Evolutionary conservation across 2,329 filamentous ascomycete genomes (phyloP).

Genomic region (Trichoderma oligosporum): DNA sequence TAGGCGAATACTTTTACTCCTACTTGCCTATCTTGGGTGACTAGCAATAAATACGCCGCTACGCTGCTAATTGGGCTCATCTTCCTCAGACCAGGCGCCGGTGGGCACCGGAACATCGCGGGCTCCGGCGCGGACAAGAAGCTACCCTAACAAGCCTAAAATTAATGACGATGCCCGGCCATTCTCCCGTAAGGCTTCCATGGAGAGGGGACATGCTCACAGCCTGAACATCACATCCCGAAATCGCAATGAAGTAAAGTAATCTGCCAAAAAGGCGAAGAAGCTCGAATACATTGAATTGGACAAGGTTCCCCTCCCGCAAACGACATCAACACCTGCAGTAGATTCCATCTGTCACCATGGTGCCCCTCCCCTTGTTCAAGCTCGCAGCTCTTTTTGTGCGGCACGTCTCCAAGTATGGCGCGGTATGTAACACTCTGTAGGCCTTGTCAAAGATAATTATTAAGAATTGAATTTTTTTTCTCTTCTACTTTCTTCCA

Average conservation of each 20-base stretch:
- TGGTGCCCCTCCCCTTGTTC: conserved; percentile 65
- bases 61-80: not conserved
- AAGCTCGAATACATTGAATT: not conserved
- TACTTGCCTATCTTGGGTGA: no score
- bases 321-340: not conserved
- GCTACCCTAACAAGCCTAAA: no score
- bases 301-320: not conserved
- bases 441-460: no score
- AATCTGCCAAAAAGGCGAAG: not conserved
- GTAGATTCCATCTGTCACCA: conserved; percentile 29
- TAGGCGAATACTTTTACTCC: no score
- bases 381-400: conserved; percentile 63
- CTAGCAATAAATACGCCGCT: not conserved
- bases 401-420: conserved; percentile 65
- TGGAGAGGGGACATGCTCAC: not conserved
- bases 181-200: conserved; percentile 5
- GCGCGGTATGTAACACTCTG: conserved; percentile 51
- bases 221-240: not conserved
- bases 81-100: not conserved
- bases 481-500: not conserved
- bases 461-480: not conserved
- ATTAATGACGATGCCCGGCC: not conserved
- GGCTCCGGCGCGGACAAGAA: conserved; percentile 9
- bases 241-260: not conserved
- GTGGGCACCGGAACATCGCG: conserved; percentile 20